Percentiles rank a stretch among this genome's conserved stretches.
Evolutionary conservation across 2,329 filamentous ascomycete genomes (phyloP).

Genomic region (Boeremia lycopersici): DNA sequence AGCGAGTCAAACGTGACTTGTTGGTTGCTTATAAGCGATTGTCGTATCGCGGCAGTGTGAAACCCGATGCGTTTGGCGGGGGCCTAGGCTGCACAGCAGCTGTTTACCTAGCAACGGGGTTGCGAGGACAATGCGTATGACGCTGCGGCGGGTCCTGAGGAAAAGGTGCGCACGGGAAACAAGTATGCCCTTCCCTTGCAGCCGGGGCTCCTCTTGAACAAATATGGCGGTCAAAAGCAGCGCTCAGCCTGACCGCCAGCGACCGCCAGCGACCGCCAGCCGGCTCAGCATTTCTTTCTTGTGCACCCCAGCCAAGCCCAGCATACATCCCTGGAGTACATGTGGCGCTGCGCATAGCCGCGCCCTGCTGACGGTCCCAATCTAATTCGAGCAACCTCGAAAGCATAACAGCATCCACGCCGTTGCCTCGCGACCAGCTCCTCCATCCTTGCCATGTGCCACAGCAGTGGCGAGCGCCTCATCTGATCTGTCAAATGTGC

Average conservation of each 20-base stretch:
- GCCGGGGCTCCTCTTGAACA: conserved; percentile 13
- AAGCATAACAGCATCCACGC: conserved; percentile 13
- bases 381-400: conserved; percentile 13
- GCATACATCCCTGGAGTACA: conserved; percentile 14
- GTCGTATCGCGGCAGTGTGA: conserved; percentile 28
- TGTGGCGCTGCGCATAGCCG: conserved; percentile 16
- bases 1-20: conserved; percentile 23
- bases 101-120: conserved; percentile 44
- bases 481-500: not conserved
- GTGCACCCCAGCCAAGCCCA: conserved; percentile 17
- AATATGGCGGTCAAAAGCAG: conserved; percentile 7
- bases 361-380: conserved; percentile 8
- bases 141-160: conserved; percentile 14
- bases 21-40: conserved; percentile 23
- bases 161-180: conserved; percentile 1
- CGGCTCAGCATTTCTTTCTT: conserved; percentile 7
- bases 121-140: conserved; percentile 15
- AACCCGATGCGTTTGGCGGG: conserved; percentile 43
- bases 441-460: not conserved
- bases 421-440: conserved; percentile 5
- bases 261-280: conserved; percentile 6
- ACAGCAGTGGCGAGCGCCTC: not conserved
- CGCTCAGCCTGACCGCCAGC: conserved; percentile 14
- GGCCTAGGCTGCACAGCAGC: conserved; percentile 19
- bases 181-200: conserved; percentile 5